Base-by-base conservation (phyloP, 495 filamentous ascomycete species). In the Haplographium delicatum region DNA sequence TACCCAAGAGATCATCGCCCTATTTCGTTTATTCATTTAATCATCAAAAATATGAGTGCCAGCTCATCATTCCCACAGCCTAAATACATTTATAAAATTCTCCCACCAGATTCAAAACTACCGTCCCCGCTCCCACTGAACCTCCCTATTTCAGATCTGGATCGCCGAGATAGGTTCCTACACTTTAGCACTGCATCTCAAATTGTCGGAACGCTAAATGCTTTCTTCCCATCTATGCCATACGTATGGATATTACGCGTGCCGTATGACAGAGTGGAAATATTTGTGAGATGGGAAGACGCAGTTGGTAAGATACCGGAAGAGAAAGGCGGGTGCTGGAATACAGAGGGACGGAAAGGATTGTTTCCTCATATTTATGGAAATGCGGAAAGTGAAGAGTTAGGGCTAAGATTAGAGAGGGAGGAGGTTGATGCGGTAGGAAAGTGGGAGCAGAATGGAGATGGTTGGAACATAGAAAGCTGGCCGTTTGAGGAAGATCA, bases 11-110 rank as follows among this genome's bases (percentile, higher is more conserved):
- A n/a, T n/a, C n/a, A n/a, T n/a, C n/a, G n/a, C n/a, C n/a, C n/a
- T n/a, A n/a, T n/a, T n/a, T n/a, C n/a, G n/a, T n/a, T n/a, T n/a
- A n/a, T n/a, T n/a, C n/a, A n/a, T n/a, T n/a, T n/a, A n/a, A n/a
- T n/a, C n/a, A n/a, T n/a, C n/a, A n/a, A n/a, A n/a, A n/a, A n/a
- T n/a, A n/a, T n/a, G n/a, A n/a, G n/a, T n/a, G n/a, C n/a, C n/a
- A n/a, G n/a, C n/a, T n/a, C n/a, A n/a, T n/a, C n/a, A n/a, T n/a
- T n/a, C n/a, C n/a, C n/a, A n/a, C n/a, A n/a, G n/a, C 41, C 18
- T 18, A 40, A 51, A 48, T 64, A 62, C 47, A 56, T 66, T 47
- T 65, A 65, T 56, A 65, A 69, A 27, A 67, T 69, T 26, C 47
- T 65, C 6, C 48, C 65, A 16, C 43, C 57, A 6, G 30, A 34